Evolutionary conservation across 2,329 filamentous ascomycete species (phyloP).

Genomic region (Chrysoporthe puriensis): DNA sequence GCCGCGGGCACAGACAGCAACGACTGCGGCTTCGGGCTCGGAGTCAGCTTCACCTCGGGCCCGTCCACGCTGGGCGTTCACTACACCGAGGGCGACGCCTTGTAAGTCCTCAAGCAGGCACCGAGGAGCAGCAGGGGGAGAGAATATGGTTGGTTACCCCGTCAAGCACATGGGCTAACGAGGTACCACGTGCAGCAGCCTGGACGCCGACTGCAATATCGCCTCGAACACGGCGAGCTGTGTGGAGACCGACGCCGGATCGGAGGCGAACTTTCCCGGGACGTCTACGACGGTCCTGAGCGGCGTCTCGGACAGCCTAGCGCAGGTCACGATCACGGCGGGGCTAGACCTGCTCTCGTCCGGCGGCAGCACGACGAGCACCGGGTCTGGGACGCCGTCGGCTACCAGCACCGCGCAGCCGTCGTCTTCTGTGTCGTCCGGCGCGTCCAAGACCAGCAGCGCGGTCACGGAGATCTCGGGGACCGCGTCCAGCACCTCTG

Average conservation of each 20-base stretch:
- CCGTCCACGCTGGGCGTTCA: constrained; percentile 16
- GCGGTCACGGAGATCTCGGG: neutral
- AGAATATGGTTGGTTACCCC: too few species aligned
- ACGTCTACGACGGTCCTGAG: neutral
- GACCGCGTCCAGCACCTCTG: neutral
- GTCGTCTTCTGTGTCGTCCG: neutral
- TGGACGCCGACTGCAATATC: constrained; percentile 17
- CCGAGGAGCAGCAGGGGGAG: neutral
- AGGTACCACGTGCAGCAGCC: neutral
- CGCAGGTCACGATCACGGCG: constrained; percentile 24
- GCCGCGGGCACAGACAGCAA: constrained; percentile 21
- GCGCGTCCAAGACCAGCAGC: constrained; percentile 19
- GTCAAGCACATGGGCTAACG: neutral
- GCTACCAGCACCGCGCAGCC: constrained; percentile 8
- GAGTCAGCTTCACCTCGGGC: constrained; percentile 18
- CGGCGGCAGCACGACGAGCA: constrained; percentile 7
- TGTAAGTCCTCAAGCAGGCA: constrained; percentile 8
- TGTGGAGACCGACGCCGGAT: constrained; percentile 9
- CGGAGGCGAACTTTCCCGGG: constrained; percentile 20
- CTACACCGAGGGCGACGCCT: constrained; percentile 12
- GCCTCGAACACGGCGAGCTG: constrained; percentile 13
- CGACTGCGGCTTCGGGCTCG: constrained; percentile 26
- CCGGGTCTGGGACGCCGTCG: constrained; percentile 1
- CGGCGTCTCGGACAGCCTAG: constrained; percentile 12
- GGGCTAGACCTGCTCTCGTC: constrained; percentile 22